Conservation (phyloP, 306 rosid genomes). For the Cucurbita maxima region DNA sequence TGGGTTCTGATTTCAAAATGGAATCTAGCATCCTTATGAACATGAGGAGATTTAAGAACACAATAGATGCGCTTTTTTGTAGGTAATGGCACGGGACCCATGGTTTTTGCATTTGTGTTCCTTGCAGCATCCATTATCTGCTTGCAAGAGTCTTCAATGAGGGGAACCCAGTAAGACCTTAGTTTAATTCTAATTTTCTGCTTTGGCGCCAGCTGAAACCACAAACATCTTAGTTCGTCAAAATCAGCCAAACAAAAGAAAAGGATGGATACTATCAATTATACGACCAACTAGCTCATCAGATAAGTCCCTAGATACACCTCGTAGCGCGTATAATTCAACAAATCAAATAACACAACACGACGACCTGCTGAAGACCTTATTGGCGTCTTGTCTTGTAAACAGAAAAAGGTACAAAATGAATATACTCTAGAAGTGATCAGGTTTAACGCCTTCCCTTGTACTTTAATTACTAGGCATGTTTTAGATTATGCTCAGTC, state of each 20-base stretch:
- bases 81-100: conserved; percentile 99
- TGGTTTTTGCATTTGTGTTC: conserved; percentile 81
- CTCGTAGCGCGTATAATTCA: neutral
- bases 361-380: neutral
- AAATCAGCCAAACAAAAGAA: neutral
- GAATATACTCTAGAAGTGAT: neutral
- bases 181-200: conserved; percentile 92
- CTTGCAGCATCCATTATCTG: conserved; percentile 91
- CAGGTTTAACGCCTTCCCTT: neutral
- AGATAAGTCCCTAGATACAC: neutral
- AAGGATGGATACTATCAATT: neutral
- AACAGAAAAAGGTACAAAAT: neutral
- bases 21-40: conserved; percentile 85
- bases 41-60: conserved; percentile 86
- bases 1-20: conserved; percentile 95
- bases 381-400: neutral
- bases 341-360: neutral
- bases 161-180: conserved; percentile 79
- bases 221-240: conserved; percentile 9
- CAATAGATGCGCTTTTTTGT: conserved; percentile 77
- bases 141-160: conserved; percentile 97
- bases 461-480: neutral
- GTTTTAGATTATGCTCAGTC: neutral
- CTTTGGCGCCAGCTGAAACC: conserved; percentile 72
- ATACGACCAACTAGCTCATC: neutral